A percentile compares a stretch with the other conserved stretches of the same genome.
phyloP scores from a whole-genome alignment of 2,329 filamentous ascomycete genomes.

The Fonsecaea monophora region DNA sequence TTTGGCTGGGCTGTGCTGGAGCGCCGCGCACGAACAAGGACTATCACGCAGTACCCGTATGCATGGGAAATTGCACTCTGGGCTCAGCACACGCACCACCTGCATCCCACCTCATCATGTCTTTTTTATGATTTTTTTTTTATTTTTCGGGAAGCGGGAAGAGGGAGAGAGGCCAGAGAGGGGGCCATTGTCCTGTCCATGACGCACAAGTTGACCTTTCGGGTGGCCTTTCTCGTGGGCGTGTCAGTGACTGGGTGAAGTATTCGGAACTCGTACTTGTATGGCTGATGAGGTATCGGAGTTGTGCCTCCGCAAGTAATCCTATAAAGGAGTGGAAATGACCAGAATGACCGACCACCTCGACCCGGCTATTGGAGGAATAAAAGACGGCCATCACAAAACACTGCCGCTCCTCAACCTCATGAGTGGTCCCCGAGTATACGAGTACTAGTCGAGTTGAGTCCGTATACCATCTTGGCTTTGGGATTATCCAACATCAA shows the following conservation, averaged over 20 bases:
- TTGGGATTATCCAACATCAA: background rate
- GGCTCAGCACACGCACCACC: constrained; percentile 29
- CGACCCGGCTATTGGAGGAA: constrained; percentile 24
- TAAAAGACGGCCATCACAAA: constrained; percentile 25
- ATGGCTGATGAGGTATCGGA: background rate
- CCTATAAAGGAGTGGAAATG: constrained; percentile 21
- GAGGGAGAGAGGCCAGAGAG: no score
- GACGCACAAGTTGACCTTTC: constrained; percentile 27
- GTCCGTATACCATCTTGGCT: constrained; percentile 18
- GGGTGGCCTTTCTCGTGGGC: constrained; percentile 3
- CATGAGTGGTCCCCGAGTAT: constrained; percentile 21
- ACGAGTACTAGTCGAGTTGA: background rate
- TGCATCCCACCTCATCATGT: constrained; percentile 9
- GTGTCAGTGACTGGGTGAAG: constrained; percentile 15
- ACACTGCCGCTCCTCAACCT: constrained; percentile 21
- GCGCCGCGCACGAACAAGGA: constrained; percentile 27
- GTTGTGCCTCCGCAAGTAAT: constrained; percentile 7
- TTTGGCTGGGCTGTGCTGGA: constrained; percentile 29
- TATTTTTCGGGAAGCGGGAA: background rate
- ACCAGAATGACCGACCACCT: constrained; percentile 15
- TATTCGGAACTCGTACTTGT: constrained; percentile 1
- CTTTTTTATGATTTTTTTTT: background rate
- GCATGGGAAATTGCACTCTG: constrained; percentile 37
- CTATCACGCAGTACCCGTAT: constrained; percentile 36
- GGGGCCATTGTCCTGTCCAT: constrained; percentile 15